Evolutionary conservation across 1,139 yeast genomes (phyloP), one percentile per base, ranked within the genome.

Genomic region (Arxiozyma slooffiae): DNA sequence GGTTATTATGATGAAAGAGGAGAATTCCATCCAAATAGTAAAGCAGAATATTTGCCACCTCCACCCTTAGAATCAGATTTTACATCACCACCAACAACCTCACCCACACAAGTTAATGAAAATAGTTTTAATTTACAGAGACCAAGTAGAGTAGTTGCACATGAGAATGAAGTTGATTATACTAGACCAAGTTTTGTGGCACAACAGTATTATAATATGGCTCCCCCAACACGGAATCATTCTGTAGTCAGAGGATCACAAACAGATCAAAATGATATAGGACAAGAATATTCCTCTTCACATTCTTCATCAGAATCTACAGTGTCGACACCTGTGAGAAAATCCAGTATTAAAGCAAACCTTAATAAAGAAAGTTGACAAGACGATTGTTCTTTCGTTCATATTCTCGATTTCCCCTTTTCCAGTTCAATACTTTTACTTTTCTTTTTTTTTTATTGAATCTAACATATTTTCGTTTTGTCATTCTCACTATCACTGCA

Each of bases 1-100:
- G 96, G 96, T 0, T 85, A 78, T 65, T 89, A 87, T 61, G 96
- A 87, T 67, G 71, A 71, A 38, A 69, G 75, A 44, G 96, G 96
- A 1, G 76, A 68, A 53, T 77, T 77, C 61, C 75, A 75, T 50
- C 50, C 57, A 26, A 61, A 60, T 40, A 49, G 51, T 20, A 60
- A 60, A 49, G 46, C 58, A 14, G 61, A 60, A 44, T 55, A 55
- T 48, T 48, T 57, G 16, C 59, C 62, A 24, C 61, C 63, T n/a
- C 63, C 63, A 22, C 36, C 55, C 6, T 48, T 57, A 36, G 53
- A 39, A 7, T 38, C 43, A 21, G 51, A 44, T 30, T 20, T 50
- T 7, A 50, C 46, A 17, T 48, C 50, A 8, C 48, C 45, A 16
- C 52, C 57, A n/a, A 34, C 48, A 6, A 26, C 41, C 4, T 14